Evolutionary conservation across 2,329 filamentous ascomycete genomes (phyloP).

Genomic region (Parascedosporium putredinis): DNA sequence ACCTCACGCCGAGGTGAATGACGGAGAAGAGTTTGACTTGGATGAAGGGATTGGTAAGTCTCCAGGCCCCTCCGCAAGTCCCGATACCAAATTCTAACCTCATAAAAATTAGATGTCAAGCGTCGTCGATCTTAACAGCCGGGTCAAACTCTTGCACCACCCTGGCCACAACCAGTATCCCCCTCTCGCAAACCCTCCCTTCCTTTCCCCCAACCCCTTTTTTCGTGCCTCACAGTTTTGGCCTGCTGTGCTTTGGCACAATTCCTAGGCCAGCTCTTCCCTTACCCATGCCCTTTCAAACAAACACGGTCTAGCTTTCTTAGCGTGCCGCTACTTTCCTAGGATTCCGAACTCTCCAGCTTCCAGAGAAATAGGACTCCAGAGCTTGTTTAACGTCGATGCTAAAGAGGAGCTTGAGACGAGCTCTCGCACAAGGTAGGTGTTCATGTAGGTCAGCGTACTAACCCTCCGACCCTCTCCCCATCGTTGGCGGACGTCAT

Average conservation of each 20-base stretch:
- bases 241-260: not conserved
- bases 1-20: conserved; percentile 14
- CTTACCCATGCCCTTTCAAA: no score
- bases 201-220: not conserved
- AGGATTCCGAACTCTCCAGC: no score
- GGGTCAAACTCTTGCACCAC: not conserved
- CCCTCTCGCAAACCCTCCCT: not conserved
- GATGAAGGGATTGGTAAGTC: conserved; percentile 16
- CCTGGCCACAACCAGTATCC: not conserved
- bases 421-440: conserved; percentile 10
- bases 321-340: no score
- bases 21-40: conserved; percentile 13
- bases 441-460: conserved; percentile 7
- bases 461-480: not conserved
- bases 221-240: not conserved
- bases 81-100: conserved; percentile 8
- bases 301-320: no score
- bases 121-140: conserved; percentile 16
- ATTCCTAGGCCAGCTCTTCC: no score
- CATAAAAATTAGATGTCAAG: conserved; percentile 15
- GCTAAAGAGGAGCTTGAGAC: not conserved
- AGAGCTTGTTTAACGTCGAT: not conserved
- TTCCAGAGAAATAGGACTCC: no score
- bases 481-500: not conserved
- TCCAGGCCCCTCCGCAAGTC: not conserved